Conservation (phyloP, 2,329 filamentous ascomycete genomes). For the Amylocarpus encephaloides region DNA sequence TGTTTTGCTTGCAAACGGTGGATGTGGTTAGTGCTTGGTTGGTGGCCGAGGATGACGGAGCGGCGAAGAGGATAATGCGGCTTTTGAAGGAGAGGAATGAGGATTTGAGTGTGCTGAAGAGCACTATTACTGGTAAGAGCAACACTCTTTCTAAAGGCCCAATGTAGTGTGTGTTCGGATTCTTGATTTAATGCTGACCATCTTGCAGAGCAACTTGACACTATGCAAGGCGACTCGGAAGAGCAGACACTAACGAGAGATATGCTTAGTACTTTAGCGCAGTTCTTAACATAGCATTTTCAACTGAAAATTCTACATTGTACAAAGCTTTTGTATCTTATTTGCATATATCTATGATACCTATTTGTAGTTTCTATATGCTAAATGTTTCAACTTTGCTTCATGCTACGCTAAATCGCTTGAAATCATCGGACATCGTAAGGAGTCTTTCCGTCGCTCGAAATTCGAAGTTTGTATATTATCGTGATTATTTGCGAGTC, state of each 20-base stretch:
- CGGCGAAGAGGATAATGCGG: slow-evolving; percentile 55
- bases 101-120: slow-evolving; percentile 53
- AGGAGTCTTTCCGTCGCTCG: no score
- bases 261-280: slow-evolving; percentile 58
- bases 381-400: no score
- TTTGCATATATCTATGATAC: not conserved
- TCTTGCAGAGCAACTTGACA: slow-evolving; percentile 51
- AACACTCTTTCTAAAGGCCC: not conserved
- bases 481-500: no score
- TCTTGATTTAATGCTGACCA: no score
- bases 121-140: slow-evolving; percentile 56
- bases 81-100: slow-evolving; percentile 65
- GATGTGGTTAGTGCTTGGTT: slow-evolving; percentile 88
- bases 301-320: not conserved
- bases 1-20: slow-evolving; percentile 76
- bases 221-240: slow-evolving; percentile 47
- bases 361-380: not conserved
- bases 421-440: no score
- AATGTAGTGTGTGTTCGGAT: no score
- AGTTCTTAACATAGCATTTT: slow-evolving; percentile 34
- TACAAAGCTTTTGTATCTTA: not conserved
- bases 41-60: slow-evolving; percentile 78
- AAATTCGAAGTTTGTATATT: no score
- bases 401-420: no score
- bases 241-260: slow-evolving; percentile 50